phyloP scores from a whole-genome alignment of 2,329 filamentous ascomycete genomes.

The Claviceps digitariae region DNA sequence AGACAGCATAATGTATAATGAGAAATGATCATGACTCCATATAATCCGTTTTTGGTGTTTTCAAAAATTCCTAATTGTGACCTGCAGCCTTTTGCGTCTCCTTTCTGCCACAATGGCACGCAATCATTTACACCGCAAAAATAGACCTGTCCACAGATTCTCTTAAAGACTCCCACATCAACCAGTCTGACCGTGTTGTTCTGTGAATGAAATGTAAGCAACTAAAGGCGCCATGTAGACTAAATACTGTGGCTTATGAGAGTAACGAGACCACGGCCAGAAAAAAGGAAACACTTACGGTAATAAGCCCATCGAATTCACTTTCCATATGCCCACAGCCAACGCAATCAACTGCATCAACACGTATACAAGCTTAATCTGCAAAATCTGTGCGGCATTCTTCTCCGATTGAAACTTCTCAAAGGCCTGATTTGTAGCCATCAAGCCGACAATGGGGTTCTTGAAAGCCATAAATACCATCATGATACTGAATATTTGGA shows the following conservation, averaged over 20 bases:
- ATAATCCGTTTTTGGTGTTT: not conserved
- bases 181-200: constrained; percentile 92
- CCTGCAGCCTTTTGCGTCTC: not conserved
- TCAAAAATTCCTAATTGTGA: not conserved
- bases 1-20: not conserved
- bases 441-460: constrained; percentile 74
- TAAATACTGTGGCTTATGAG: not conserved
- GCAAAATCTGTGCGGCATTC: constrained; percentile 58
- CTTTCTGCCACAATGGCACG: not conserved
- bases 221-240: not conserved
- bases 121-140: constrained; percentile 27
- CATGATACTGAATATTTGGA: constrained; percentile 99
- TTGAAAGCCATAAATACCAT: constrained; percentile 99
- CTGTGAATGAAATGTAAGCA: constrained; percentile 26
- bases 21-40: not conserved
- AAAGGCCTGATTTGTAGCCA: constrained; percentile 78
- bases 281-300: constrained; percentile 45
- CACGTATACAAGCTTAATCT: constrained; percentile 80
- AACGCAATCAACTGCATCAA: constrained; percentile 74
- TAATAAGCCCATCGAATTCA: constrained; percentile 89
- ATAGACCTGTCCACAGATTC: constrained; percentile 53
- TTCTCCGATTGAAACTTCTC: constrained; percentile 76
- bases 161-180: constrained; percentile 81
- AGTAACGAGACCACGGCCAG: not conserved
- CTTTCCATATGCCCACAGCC: constrained; percentile 84